Evolutionary conservation across 2,329 filamentous ascomycete species (phyloP).

Genomic region (Epichloe gansuensis): DNA sequence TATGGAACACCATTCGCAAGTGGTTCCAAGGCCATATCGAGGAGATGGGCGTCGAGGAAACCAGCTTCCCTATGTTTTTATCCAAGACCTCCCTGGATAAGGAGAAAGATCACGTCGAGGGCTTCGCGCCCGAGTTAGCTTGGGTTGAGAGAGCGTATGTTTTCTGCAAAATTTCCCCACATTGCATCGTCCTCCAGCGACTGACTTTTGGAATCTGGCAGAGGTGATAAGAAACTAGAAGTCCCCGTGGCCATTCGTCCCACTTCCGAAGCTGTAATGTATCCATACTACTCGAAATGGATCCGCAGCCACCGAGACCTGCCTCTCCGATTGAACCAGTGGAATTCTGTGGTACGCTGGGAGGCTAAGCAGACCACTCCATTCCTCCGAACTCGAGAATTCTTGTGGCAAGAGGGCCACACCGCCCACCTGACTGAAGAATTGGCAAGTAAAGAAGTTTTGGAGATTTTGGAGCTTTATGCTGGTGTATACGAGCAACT

Average conservation of each 20-base stretch:
- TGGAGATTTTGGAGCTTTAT: slow-evolving; percentile 88
- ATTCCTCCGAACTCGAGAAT: slow-evolving; percentile 87
- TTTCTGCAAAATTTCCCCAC: background rate
- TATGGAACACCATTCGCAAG: slow-evolving; percentile 52
- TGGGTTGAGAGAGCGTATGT: slow-evolving; percentile 75
- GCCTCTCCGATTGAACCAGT: slow-evolving; percentile 89
- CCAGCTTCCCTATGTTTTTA: slow-evolving; percentile 93
- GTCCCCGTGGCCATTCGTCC: slow-evolving; percentile 57
- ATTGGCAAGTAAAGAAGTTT: slow-evolving; percentile 70
- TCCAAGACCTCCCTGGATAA: slow-evolving; percentile 74
- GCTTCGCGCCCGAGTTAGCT: slow-evolving; percentile 87
- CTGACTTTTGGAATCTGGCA: slow-evolving; percentile 19
- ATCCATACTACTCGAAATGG: slow-evolving; percentile 92
- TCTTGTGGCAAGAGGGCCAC: slow-evolving; percentile 97
- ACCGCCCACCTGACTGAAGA: slow-evolving; percentile 76
- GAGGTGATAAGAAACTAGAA: slow-evolving; percentile 86
- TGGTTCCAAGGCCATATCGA: slow-evolving; percentile 69
- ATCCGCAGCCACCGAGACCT: slow-evolving; percentile 93
- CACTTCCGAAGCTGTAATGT: slow-evolving; percentile 73
- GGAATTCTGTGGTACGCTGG: slow-evolving; percentile 90
- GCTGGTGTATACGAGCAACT: slow-evolving; percentile 86
- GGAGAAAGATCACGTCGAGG: slow-evolving; percentile 95
- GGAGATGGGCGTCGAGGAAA: slow-evolving; percentile 83
- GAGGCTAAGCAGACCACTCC: slow-evolving; percentile 87
- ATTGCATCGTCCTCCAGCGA: background rate